Percentiles rank a stretch among this genome's conserved stretches.
These are phyloP conservation scores for Nakazawaea ernobii DNA, from an alignment of 805 yeast species.

Conservation along the genomic window DNA sequence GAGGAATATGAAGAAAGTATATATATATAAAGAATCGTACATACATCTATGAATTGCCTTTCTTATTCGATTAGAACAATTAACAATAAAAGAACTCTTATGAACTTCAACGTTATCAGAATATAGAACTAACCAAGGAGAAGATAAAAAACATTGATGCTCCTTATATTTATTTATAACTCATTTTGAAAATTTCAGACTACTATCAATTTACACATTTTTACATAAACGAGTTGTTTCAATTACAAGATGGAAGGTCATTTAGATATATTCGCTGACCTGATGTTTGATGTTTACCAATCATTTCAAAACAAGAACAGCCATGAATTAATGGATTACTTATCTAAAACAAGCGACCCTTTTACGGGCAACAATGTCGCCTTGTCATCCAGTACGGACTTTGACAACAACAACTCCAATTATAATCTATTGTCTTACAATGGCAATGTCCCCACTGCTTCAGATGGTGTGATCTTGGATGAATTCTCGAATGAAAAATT, in stretches of 20 bases:
- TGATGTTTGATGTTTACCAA: constrained; percentile 10
- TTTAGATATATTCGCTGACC: neutral
- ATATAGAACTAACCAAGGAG: too few relatives aligned
- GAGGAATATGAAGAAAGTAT: too few relatives aligned
- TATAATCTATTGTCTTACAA: too few relatives aligned
- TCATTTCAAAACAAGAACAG: neutral
- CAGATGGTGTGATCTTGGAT: neutral
- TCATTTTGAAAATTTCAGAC: too few relatives aligned
- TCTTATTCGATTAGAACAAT: too few relatives aligned
- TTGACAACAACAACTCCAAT: too few relatives aligned
- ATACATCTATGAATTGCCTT: neutral
- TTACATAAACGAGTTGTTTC: neutral
- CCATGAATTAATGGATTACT: neutral
- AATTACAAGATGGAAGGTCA: constrained; percentile 1
- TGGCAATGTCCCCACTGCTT: too few relatives aligned
- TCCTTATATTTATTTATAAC: too few relatives aligned
- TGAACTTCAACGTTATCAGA: too few relatives aligned
- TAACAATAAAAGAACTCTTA: too few relatives aligned
- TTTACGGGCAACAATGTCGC: neutral
- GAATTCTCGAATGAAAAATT: neutral
- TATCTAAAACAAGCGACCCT: neutral
- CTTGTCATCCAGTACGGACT: neutral
- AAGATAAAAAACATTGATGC: too few relatives aligned
- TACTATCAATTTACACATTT: too few relatives aligned
- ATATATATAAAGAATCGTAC: neutral